Evolutionary conservation across 2,329 filamentous ascomycete species (phyloP).

Genomic region (Xylariales sp.): DNA sequence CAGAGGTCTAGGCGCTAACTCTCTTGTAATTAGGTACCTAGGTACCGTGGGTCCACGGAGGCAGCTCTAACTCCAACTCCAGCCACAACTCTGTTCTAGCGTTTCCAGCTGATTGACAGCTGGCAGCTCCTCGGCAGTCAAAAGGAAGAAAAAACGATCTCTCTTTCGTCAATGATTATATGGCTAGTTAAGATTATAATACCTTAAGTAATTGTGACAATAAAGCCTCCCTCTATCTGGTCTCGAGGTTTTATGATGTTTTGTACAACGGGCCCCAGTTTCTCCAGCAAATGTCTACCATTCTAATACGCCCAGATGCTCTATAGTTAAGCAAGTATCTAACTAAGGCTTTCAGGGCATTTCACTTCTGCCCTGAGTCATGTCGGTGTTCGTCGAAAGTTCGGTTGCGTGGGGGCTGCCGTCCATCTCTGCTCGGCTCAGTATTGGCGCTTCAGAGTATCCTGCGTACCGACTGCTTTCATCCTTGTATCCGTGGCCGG

Average conservation of each 20-base stretch:
- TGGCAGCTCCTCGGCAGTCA: background rate
- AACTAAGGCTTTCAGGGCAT: constrained; percentile 12
- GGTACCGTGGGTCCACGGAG: background rate
- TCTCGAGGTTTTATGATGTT: too few species aligned
- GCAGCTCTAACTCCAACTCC: background rate
- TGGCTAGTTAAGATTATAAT: too few species aligned
- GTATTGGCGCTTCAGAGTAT: constrained; percentile 10
- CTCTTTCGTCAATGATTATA: too few species aligned
- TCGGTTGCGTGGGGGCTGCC: constrained; percentile 11
- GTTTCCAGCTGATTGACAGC: constrained; percentile 1
- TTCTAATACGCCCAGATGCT: background rate
- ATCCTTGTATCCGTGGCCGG: too few species aligned
- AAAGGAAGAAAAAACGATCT: too few species aligned
- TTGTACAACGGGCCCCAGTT: background rate
- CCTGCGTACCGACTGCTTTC: background rate
- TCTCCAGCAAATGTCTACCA: background rate
- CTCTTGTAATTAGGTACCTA: background rate
- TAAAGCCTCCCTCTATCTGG: background rate
- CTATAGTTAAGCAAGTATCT: background rate
- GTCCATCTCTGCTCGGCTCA: constrained; percentile 13
- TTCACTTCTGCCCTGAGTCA: constrained; percentile 12
- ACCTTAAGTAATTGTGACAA: background rate
- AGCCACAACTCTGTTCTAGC: background rate
- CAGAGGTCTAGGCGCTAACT: background rate
- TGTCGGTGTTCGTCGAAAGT: background rate